These are phyloP conservation scores for Alternaria burnsii DNA, from an alignment of 2,329 filamentous ascomycete species.

Conservation along the genomic window DNA sequence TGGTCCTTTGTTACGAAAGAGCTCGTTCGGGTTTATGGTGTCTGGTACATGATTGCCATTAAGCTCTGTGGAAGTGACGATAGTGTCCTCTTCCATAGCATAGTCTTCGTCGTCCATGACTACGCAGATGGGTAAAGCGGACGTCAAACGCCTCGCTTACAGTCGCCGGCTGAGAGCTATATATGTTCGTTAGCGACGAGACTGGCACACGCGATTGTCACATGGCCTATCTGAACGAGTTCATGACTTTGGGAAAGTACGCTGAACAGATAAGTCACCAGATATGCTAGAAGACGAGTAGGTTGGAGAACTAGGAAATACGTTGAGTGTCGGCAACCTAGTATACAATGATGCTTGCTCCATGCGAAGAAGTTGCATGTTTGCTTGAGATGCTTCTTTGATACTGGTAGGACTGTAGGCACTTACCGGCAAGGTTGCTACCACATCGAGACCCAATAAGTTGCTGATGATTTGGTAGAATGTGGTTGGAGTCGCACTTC, in stretches of 20 bases:
- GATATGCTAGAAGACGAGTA: neutral
- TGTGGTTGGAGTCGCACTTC: neutral
- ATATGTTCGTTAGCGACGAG: constrained; percentile 5
- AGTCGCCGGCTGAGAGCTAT: constrained; percentile 22
- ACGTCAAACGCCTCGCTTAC: constrained; percentile 29
- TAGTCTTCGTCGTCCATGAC: constrained; percentile 42
- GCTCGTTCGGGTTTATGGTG: constrained; percentile 43
- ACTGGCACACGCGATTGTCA: neutral
- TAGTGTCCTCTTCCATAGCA: constrained; percentile 42
- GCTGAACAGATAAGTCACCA: neutral
- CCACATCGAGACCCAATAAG: constrained; percentile 19
- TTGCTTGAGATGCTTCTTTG: neutral
- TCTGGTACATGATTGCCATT: constrained; percentile 35
- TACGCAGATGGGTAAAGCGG: constrained; percentile 18
- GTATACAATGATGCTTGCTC: neutral
- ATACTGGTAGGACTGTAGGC: neutral
- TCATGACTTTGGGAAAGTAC: neutral
- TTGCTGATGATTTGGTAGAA: neutral
- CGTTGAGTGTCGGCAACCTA: neutral
- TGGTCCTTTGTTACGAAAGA: constrained; percentile 30
- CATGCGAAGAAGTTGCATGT: neutral
- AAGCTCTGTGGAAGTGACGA: constrained; percentile 44
- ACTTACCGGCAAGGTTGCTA: constrained; percentile 21
- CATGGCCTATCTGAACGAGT: neutral
- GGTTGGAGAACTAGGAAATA: neutral